Conservation (phyloP, 78 protist genomes). For the Monocercomonoides exilis region DNA sequence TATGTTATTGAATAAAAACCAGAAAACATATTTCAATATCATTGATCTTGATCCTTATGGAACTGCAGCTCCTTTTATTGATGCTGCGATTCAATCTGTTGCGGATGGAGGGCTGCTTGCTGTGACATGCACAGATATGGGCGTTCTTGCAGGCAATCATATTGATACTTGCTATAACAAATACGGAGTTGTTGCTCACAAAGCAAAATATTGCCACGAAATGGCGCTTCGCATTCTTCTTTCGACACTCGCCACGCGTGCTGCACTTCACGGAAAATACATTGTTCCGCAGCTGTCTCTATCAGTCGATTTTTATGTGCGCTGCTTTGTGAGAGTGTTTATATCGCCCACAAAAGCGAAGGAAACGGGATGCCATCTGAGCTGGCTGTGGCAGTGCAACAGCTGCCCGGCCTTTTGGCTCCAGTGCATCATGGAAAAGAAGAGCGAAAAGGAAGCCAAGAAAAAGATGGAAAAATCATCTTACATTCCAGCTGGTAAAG, state of each 20-base stretch:
- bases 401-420: conserved; percentile 59
- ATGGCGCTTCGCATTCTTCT: conserved; percentile 72
- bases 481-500: neutral
- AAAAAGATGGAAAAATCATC: neutral
- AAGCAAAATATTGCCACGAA: conserved; percentile 77
- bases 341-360: conserved; percentile 1
- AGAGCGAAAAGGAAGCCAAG: neutral
- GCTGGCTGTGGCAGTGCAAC: conserved; percentile 57
- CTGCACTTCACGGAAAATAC: conserved; percentile 45
- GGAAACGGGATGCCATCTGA: conserved; percentile 23
- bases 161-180: conserved; percentile 79
- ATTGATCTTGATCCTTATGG: conserved; percentile 99
- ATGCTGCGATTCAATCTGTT: conserved; percentile 80
- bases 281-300: conserved; percentile 73
- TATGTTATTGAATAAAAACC: conserved; percentile 27
- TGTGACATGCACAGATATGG: conserved; percentile 92
- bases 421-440: neutral
- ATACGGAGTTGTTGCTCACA: conserved; percentile 69
- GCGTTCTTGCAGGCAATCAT: conserved; percentile 77
- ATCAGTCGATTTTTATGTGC: conserved; percentile 86
- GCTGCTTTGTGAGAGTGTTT: conserved; percentile 84
- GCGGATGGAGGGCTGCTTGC: conserved; percentile 81
- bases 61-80: conserved; percentile 84
- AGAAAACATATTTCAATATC: conserved; percentile 55
- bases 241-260: conserved; percentile 46